Evolutionary conservation across 345 rosid species (phyloP), one percentile per base, ranked within the genome.

Genomic region (Corchorus olitorius): DNA sequence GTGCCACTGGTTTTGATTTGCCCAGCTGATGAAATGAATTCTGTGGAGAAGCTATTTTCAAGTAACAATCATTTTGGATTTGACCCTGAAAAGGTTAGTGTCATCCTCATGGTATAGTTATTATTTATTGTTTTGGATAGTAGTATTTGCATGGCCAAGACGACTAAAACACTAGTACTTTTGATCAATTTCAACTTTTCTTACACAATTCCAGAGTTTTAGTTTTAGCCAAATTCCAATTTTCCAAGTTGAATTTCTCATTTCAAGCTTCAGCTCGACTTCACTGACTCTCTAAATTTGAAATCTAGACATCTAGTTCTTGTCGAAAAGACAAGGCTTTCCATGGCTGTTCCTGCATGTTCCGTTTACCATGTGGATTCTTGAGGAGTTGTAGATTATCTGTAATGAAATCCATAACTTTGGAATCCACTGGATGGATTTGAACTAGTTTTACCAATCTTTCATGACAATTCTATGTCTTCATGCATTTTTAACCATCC

Each of bases 41-140:
- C 80, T 81, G 58, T 91, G 72, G 84, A 81, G 84, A 79, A 33
- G 13, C 53, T 89, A 27, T 89, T 94, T 68, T 81, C 66, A 49
- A 80, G 84, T 15, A 90, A 90, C 85, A 90, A 86, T 76, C 77
- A 89, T 83, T 94, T 91, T 79, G 88, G 83, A 27, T 92, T 94
- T 75, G 89, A 94, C 76, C 77, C 89, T 20, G 75, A 83, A 62
- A 94, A 92, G 97, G 98, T 94, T 53, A 62, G 84, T 55, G 22
- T 45, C 48, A 20, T 64, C 39, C 5, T 39, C 43, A 54, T 53
- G 39, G 64, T 54, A 39, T 75, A 14, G 46, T 34, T 46, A 48
- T 27, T 16, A 11, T 22, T 22, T 43, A 17, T 20, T 46, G 15
- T 53, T 12, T 46, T 54, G 62, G 17, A 6, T 50, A 35, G 43